phyloP scores from a whole-genome alignment of 2,329 filamentous ascomycete genomes.

The Cercospora brassicicola region DNA sequence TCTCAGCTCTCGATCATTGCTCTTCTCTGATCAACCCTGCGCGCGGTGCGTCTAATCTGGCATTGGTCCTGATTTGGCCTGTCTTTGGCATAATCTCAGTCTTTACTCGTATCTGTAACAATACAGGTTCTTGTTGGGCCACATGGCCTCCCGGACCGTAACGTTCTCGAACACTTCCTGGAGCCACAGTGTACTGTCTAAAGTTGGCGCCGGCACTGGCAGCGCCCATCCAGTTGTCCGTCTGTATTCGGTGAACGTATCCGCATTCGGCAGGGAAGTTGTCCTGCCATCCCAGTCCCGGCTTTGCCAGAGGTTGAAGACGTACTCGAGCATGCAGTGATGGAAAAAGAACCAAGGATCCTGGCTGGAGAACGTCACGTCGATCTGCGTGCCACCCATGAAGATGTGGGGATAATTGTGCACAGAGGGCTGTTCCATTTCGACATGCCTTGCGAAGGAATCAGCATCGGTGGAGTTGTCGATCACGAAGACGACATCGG shows the following conservation, averaged over 20 bases:
- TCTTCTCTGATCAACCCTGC: neutral
- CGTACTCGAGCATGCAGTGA: conserved; percentile 49
- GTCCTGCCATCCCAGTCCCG: conserved; percentile 32
- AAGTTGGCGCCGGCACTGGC: conserved; percentile 5
- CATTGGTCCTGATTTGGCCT: neutral
- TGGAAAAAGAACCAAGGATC: conserved; percentile 51
- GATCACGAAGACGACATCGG: conserved; percentile 19
- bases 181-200: conserved; percentile 17
- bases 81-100: neutral
- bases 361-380: conserved; percentile 40
- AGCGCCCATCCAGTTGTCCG: conserved; percentile 6
- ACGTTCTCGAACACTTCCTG: conserved; percentile 17
- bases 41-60: neutral
- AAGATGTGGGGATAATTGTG: conserved; percentile 20
- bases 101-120: conserved; percentile 23
- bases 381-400: conserved; percentile 21
- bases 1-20: neutral
- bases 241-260: conserved; percentile 12
- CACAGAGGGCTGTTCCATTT: conserved; percentile 9
- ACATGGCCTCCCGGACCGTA: conserved; percentile 19
- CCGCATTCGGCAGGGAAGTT: conserved; percentile 9
- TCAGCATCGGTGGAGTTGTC: conserved; percentile 22
- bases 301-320: conserved; percentile 52
- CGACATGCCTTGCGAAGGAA: conserved; percentile 16
- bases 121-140: conserved; percentile 16